Conservation (phyloP, 2,329 filamentous ascomycete genomes). For the Cordyceps fumosorosea region DNA sequence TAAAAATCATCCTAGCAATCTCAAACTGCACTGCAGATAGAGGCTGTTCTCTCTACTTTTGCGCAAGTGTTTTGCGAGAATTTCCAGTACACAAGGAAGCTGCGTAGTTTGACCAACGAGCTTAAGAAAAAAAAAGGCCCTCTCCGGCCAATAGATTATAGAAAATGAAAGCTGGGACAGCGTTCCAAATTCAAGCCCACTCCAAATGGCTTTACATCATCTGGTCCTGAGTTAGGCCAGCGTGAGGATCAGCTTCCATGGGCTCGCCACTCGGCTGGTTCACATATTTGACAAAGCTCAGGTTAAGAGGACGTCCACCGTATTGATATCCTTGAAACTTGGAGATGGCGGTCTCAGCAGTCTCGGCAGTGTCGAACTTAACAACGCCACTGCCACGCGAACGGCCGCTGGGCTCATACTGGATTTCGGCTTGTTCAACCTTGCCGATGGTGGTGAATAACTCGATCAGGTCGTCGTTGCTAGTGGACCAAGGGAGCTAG, state of each 20-base stretch:
- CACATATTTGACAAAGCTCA: slow-evolving; percentile 91
- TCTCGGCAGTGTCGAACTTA: slow-evolving; percentile 75
- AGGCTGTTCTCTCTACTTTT: background rate
- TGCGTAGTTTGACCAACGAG: background rate
- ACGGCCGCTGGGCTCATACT: slow-evolving; percentile 93
- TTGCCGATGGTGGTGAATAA: slow-evolving; percentile 97
- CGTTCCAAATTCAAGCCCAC: background rate
- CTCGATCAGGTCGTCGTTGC: slow-evolving; percentile 94
- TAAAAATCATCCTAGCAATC: slow-evolving; percentile 13
- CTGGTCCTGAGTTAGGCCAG: slow-evolving; percentile 87
- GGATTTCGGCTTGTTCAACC: slow-evolving; percentile 97
- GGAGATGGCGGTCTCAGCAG: slow-evolving; percentile 86
- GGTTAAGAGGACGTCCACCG: slow-evolving; percentile 83
- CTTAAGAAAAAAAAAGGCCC: background rate
- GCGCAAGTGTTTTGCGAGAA: background rate
- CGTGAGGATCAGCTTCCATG: slow-evolving; percentile 77
- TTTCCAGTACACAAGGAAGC: background rate
- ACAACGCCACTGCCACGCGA: slow-evolving; percentile 96
- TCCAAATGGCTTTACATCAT: slow-evolving; percentile 63
- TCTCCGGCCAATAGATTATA: background rate
- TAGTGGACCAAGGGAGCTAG: slow-evolving; percentile 96
- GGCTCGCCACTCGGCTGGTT: slow-evolving; percentile 60
- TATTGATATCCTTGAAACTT: slow-evolving; percentile 99
- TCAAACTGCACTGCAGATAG: slow-evolving; percentile 3
- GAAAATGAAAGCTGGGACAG: background rate